phyloP scores from a whole-genome alignment of 495 filamentous ascomycete genomes.

The Paragyromitra xinjiangensis region DNA sequence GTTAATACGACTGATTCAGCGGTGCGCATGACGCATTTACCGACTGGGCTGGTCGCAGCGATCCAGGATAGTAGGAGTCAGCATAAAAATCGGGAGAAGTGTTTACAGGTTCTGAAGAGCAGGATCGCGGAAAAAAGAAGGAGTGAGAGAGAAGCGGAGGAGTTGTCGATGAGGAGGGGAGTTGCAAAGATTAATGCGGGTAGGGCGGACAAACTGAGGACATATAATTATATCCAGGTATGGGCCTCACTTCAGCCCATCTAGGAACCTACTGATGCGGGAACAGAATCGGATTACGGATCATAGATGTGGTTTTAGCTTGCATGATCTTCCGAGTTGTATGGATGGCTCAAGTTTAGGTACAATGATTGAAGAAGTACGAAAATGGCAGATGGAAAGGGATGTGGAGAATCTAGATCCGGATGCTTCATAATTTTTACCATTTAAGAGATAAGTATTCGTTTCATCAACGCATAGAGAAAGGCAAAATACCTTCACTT shows the following conservation, averaged over 20 bases:
- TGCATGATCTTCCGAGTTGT: constrained; percentile 83
- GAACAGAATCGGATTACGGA: constrained; percentile 81
- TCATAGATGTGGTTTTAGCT: constrained; percentile 82
- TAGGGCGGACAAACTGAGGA: constrained; percentile 90
- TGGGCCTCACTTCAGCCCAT: not conserved
- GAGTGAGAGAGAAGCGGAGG: constrained; percentile 85
- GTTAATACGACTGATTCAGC: constrained; percentile 98
- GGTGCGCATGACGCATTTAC: constrained; percentile 89
- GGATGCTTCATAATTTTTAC: not conserved
- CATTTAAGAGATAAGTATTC: not conserved
- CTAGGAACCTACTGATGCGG: not conserved
- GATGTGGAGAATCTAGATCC: constrained; percentile 70
- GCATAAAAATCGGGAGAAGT: constrained; percentile 81
- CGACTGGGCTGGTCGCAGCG: constrained; percentile 81
- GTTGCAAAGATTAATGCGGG: constrained; percentile 82
- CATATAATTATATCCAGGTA: constrained; percentile 88
- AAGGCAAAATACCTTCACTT: not conserved
- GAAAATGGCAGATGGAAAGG: constrained; percentile 76
- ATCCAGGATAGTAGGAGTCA: constrained; percentile 96
- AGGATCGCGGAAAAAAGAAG: constrained; percentile 80
- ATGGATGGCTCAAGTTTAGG: constrained; percentile 76
- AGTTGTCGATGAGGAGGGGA: constrained; percentile 74
- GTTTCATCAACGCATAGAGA: not conserved
- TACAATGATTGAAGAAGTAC: constrained; percentile 81
- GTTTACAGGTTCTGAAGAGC: constrained; percentile 85